Conservation (phyloP, 2,329 filamentous ascomycete genomes). For the Apiospora kogelbergensis region DNA sequence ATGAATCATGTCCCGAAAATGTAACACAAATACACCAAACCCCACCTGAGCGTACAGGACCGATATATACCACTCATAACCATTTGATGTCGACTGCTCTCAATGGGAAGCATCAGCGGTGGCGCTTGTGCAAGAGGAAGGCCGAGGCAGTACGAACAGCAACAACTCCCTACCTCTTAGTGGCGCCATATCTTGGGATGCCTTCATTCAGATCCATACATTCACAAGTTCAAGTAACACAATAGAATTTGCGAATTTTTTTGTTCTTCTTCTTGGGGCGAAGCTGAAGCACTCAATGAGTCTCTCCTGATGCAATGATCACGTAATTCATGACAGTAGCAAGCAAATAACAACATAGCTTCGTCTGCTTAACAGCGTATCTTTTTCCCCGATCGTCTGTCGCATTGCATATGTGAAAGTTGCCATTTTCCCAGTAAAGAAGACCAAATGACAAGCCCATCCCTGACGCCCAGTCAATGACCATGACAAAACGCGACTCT, state of each 20-base stretch:
- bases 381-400: slow-evolving; percentile 9
- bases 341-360: slow-evolving; percentile 7
- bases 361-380: slow-evolving; percentile 7
- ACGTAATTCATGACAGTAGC: slow-evolving; percentile 7
- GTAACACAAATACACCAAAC: background rate
- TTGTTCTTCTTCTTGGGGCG: slow-evolving; percentile 8
- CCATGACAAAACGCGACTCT: slow-evolving; percentile 8
- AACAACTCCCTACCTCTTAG: background rate
- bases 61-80: background rate
- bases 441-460: slow-evolving; percentile 16
- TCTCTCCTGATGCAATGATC: slow-evolving; percentile 8
- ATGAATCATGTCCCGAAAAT: background rate
- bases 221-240: background rate
- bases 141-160: background rate
- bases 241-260: slow-evolving; percentile 8
- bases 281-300: slow-evolving; percentile 5
- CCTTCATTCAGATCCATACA: background rate
- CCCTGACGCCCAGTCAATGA: slow-evolving; percentile 17
- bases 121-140: background rate
- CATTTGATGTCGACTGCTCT: background rate
- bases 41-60: background rate
- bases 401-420: slow-evolving; percentile 13
- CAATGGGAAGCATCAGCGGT: background rate
- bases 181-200: too few relatives aligned
- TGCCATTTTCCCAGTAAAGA: slow-evolving; percentile 12